Conservation (phyloP, 192 early-diverging fungal genomes). For the Coemansia nantahalensis region DNA sequence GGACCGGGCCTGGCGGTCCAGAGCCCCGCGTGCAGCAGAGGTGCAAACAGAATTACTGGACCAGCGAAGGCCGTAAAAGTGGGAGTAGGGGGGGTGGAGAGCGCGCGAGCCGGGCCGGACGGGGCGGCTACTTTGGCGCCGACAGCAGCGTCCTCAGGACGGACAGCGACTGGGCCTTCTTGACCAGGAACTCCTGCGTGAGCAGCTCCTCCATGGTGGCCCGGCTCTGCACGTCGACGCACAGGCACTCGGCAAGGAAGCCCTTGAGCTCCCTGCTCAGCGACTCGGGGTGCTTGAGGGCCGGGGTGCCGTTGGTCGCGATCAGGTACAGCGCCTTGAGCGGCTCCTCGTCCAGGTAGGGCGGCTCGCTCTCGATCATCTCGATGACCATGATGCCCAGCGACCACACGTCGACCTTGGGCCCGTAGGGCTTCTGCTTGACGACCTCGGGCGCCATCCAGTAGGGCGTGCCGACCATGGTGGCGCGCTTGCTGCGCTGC, state of each 20-base stretch:
- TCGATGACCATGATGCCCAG: slow-evolving; percentile 97
- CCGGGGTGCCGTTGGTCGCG: slow-evolving; percentile 94
- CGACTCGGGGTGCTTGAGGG: slow-evolving; percentile 80
- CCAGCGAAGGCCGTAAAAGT: too few species aligned
- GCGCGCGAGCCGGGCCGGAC: too few species aligned
- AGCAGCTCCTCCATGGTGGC: slow-evolving; percentile 76
- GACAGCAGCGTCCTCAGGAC: slow-evolving; percentile 35
- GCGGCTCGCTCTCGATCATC: slow-evolving; percentile 96
- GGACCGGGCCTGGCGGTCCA: too few species aligned
- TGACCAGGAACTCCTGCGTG: slow-evolving; percentile 62
- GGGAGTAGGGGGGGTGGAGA: too few species aligned
- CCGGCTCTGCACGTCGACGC: slow-evolving; percentile 82
- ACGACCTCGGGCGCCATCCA: slow-evolving; percentile 89
- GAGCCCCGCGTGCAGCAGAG: too few species aligned
- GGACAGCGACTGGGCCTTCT: slow-evolving; percentile 34
- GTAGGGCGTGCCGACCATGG: slow-evolving; percentile 87
- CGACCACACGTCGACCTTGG: slow-evolving; percentile 88
- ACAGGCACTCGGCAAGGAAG: slow-evolving; percentile 84
- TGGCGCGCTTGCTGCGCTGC: slow-evolving; percentile 78
- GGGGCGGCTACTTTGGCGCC: slow-evolving; percentile 9
- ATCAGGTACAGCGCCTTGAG: slow-evolving; percentile 94
- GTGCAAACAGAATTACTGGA: too few species aligned
- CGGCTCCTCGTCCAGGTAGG: slow-evolving; percentile 93
- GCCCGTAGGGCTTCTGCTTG: slow-evolving; percentile 75
- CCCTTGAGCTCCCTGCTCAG: slow-evolving; percentile 75